Evolutionary conservation across 352 stramenopile species (phyloP).

Genomic region (Globisporangium sylvaticum): DNA sequence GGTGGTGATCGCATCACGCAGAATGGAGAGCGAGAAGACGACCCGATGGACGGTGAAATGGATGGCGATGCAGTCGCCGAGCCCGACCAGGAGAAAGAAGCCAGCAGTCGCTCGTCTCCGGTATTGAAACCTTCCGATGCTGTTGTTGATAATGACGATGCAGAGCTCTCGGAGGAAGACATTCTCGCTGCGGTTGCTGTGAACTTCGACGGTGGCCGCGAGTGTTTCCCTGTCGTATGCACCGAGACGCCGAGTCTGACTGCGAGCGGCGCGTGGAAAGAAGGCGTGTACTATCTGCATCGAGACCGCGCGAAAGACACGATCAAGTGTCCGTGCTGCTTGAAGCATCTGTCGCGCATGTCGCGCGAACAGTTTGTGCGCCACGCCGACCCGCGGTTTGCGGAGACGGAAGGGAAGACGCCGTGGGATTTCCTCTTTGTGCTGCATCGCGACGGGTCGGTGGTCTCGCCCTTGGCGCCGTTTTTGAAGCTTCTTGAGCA

Average conservation of each 20-base stretch:
- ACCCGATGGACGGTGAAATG: neutral
- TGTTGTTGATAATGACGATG: neutral
- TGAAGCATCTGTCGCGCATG: conserved; percentile 5
- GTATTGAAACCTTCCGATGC: neutral
- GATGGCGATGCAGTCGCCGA: neutral
- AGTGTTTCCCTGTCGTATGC: conserved; percentile 10
- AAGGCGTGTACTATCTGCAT: neutral
- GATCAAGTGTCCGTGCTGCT: conserved; percentile 11
- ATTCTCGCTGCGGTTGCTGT: neutral
- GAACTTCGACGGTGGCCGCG: neutral
- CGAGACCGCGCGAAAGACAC: neutral
- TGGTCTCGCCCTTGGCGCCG: neutral
- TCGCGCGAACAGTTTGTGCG: conserved; percentile 9
- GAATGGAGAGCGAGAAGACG: neutral
- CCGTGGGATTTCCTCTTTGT: conserved; percentile 15
- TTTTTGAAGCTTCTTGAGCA: conserved; percentile 9
- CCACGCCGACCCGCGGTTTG: conserved; percentile 7
- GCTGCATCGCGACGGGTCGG: neutral
- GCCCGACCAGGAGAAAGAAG: conserved; percentile 6
- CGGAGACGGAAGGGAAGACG: neutral
- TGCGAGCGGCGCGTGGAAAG: neutral
- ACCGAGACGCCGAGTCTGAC: conserved; percentile 7
- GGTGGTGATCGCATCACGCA: neutral
- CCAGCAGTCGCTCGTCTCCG: neutral
- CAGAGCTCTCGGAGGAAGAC: neutral